Evolutionary conservation across 202 grass and related monocot species (phyloP), one percentile per base, ranked within the genome.

Genomic region (Digitaria exilis): DNA sequence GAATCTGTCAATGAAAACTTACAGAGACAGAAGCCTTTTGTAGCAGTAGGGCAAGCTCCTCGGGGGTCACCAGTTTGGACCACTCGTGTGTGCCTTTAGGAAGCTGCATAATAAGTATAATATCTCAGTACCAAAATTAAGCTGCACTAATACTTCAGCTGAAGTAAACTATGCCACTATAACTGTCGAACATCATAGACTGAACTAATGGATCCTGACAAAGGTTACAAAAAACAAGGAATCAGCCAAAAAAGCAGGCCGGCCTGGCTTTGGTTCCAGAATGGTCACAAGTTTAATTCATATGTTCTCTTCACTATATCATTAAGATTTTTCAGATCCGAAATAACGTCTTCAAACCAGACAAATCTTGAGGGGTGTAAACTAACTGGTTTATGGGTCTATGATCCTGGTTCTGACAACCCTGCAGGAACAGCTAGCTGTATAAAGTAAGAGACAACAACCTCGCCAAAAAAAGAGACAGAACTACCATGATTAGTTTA

Each of bases 21-120:
- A 98, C 96, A 49, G 89, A 90, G 46, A 98, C 49, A 28, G 92
- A 95, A 66, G 96, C 80, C 87, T 86, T 89, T 70, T 87, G 87
- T 69, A 92, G 82, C 85, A 93, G 88, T 75, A 98, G 81, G 59
- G 76, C 87, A 75, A 98, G 70, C 87, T 98, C n/a, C 82, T 98
- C 93, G 0, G 93, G 87, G 62, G 87, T 94, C 58, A 98, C 55
- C 76, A 98, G 86, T 77, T 86, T 92, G 39, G 96, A 94, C 96
- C 96, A 98, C 69, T 94, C 72, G 79, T 96, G 96, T 42, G 96
- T 98, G 15, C 96, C 96, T 90, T 86, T 86, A 64, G 96, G 96
- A 17, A 98, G 96, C 93, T 98, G 87, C 62, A 83, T 26, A n/a
- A n/a, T n/a, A 73, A 64, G 34, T 43, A 80, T 48, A 82, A 12